Evolutionary conservation across 768 basidiomycete species (phyloP).

Genomic region (Boletus reticuloceps): DNA sequence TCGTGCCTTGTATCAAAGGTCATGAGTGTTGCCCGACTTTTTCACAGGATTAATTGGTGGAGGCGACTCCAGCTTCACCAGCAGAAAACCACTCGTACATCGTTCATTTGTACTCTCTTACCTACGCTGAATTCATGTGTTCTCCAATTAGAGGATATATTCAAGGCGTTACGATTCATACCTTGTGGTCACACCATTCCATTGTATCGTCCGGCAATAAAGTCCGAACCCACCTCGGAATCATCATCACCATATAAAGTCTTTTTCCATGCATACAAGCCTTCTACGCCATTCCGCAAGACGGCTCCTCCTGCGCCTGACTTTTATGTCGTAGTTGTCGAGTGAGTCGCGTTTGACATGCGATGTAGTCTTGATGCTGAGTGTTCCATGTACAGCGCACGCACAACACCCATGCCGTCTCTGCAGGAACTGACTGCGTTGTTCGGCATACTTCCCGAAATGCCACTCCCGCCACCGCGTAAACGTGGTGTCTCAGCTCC

Average conservation of each 20-base stretch:
- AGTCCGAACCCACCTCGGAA: neutral
- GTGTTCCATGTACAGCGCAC: constrained; percentile 51
- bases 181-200: constrained; percentile 59
- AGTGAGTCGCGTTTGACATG: constrained; percentile 50
- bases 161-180: constrained; percentile 68
- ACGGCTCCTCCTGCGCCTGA: constrained; percentile 76
- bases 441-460: constrained; percentile 64
- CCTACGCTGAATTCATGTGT: neutral
- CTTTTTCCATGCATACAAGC: constrained; percentile 92
- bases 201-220: constrained; percentile 24
- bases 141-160: constrained; percentile 55
- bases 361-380: neutral
- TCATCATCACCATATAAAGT: constrained; percentile 50
- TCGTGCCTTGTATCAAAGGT: constrained; percentile 5
- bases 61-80: constrained; percentile 51
- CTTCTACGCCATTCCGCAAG: constrained; percentile 80
- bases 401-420: constrained; percentile 79
- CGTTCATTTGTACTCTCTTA: neutral
- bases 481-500: constrained; percentile 20
- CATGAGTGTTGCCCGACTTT: constrained; percentile 1
- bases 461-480: constrained; percentile 61
- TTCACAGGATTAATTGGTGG: constrained; percentile 56
- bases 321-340: constrained; percentile 81
- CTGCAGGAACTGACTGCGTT: constrained; percentile 73
- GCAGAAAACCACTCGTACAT: constrained; percentile 55